These are phyloP conservation scores for Rhodotorula mucilaginosa DNA, from an alignment of 1,284 basidiomycete genomes.

Conservation along the genomic window DNA sequence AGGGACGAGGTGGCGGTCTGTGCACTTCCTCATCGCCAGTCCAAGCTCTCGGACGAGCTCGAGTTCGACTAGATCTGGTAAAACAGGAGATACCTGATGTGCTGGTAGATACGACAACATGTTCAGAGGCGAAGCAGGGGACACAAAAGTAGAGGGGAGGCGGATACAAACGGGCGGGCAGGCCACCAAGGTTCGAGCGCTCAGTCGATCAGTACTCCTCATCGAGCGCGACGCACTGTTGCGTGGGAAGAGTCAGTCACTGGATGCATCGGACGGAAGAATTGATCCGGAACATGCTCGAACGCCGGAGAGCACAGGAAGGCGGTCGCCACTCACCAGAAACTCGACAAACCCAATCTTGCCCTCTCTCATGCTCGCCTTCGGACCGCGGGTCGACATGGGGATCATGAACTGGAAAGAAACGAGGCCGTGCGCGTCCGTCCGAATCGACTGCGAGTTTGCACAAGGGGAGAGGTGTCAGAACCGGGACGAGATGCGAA, in stretches of 20 bases:
- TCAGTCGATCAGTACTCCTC: conserved; percentile 18
- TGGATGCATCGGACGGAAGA: accelerated
- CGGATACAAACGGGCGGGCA: too few species aligned
- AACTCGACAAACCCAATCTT: conserved; percentile 43
- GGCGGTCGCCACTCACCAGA: conserved; percentile 1
- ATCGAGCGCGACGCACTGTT: conserved; percentile 36
- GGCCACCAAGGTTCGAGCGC: background rate
- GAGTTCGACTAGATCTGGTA: too few species aligned
- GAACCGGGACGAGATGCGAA: background rate
- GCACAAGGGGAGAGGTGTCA: background rate
- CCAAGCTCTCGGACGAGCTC: too few species aligned
- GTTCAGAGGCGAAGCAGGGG: too few species aligned
- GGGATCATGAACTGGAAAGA: conserved; percentile 85
- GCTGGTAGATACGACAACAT: background rate
- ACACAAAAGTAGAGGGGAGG: background rate
- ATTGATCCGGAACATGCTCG: background rate
- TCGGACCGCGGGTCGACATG: conserved; percentile 34
- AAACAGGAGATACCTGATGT: background rate
- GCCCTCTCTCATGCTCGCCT: conserved; percentile 5
- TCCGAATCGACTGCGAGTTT: conserved; percentile 61
- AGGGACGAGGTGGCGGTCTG: too few species aligned
- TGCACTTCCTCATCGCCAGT: too few species aligned
- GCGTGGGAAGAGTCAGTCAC: background rate
- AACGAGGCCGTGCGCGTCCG: conserved; percentile 73
- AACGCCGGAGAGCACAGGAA: background rate